A percentile compares a stretch with the other conserved stretches of the same genome.
phyloP scores from a whole-genome alignment of 768 basidiomycete species.

The Rhizopogon rudus region DNA sequence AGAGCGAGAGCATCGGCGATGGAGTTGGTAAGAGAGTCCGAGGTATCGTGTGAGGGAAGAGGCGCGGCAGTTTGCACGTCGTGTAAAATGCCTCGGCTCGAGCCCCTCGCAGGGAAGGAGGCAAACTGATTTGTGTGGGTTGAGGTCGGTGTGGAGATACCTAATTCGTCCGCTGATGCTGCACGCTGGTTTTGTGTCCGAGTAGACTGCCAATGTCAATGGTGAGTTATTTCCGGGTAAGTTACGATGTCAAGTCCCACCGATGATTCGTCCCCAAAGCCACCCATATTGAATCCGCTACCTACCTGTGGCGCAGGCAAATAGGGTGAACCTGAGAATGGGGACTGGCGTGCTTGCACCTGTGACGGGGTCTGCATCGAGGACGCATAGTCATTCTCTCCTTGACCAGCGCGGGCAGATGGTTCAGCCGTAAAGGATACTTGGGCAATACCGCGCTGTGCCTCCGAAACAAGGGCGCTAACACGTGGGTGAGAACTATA shows the following conservation, averaged over 20 bases:
- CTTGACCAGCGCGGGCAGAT: constrained; percentile 9
- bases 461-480: constrained; percentile 58
- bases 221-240: constrained; percentile 12
- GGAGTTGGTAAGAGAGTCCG: constrained; percentile 32
- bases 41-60: not conserved
- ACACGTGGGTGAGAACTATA: constrained; percentile 68
- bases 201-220: constrained; percentile 9
- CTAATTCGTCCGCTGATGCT: constrained; percentile 24
- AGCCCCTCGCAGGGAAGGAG: constrained; percentile 54
- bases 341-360: constrained; percentile 1
- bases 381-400: constrained; percentile 7
- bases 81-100: constrained; percentile 13
- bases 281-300: constrained; percentile 22
- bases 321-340: constrained; percentile 8
- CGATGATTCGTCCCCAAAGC: constrained; percentile 3
- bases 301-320: constrained; percentile 30
- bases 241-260: constrained; percentile 3
- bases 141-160: constrained; percentile 5
- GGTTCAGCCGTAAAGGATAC: constrained; percentile 44
- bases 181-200: constrained; percentile 13
- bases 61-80: constrained; percentile 24
- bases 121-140: constrained; percentile 41
- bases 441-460: constrained; percentile 48
- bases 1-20: constrained; percentile 33
- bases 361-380: constrained; percentile 2